A percentile compares a stretch with the other conserved stretches of the same genome.
phyloP scores from a whole-genome alignment of 345 rosid species.

The Citrus cavaleriei region DNA sequence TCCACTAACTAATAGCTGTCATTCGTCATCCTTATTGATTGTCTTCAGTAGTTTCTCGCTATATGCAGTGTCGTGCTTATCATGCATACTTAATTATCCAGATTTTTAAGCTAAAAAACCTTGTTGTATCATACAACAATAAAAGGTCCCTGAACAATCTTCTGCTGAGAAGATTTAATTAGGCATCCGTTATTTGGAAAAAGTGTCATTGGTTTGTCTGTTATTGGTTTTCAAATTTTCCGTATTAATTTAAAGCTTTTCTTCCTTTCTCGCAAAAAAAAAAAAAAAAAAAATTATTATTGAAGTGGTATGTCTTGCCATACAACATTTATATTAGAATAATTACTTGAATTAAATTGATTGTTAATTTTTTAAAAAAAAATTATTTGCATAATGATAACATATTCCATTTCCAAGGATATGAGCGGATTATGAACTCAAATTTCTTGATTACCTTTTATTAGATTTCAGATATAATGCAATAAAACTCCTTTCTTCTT shows the following conservation, averaged over 20 bases:
- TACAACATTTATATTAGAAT: too few species aligned
- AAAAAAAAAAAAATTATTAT: too few species aligned
- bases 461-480: too few species aligned
- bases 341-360: too few species aligned
- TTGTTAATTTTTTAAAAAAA: too few species aligned
- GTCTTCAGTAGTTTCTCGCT: too few species aligned
- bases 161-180: neutral
- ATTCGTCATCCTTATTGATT: neutral
- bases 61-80: neutral
- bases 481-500: too few species aligned
- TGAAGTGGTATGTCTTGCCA: too few species aligned
- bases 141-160: neutral
- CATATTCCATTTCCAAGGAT: too few species aligned
- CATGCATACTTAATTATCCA: neutral
- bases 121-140: constrained; percentile 2
- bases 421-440: too few species aligned
- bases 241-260: neutral
- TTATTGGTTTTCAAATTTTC: neutral
- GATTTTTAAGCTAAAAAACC: constrained; percentile 2
- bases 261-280: neutral
- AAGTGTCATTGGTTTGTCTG: neutral
- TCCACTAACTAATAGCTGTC: constrained; percentile 13
- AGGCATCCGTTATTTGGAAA: neutral
- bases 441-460: too few species aligned
- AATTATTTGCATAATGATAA: too few species aligned